These are phyloP conservation scores for Cyberlindnera saturnus DNA, from an alignment of 805 yeast genomes.

Conservation along the genomic window DNA sequence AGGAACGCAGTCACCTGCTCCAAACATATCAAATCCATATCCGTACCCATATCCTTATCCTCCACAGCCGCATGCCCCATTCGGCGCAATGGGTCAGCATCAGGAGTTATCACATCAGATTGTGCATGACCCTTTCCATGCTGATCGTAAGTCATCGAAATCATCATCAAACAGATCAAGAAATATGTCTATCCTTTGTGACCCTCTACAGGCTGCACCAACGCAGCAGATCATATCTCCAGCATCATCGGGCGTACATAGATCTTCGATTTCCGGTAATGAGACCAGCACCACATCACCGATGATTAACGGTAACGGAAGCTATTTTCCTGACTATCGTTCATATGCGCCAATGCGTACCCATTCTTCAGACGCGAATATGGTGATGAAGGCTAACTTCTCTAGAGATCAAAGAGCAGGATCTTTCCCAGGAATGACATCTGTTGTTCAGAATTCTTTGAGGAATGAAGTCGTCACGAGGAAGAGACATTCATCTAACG, in stretches of 20 bases:
- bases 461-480: slow-evolving; percentile 12
- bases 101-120: slow-evolving; percentile 9
- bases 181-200: slow-evolving; percentile 22
- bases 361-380: slow-evolving; percentile 12
- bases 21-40: slow-evolving; percentile 11
- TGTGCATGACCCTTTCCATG: slow-evolving; percentile 20
- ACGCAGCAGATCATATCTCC: slow-evolving; percentile 11
- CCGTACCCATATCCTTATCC: slow-evolving; percentile 23
- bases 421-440: slow-evolving; percentile 18
- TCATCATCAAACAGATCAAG: slow-evolving; percentile 19
- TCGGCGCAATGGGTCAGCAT: slow-evolving; percentile 3
- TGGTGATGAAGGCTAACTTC: slow-evolving; percentile 6
- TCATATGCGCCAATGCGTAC: slow-evolving; percentile 4
- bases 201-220: slow-evolving; percentile 21
- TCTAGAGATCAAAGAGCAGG: slow-evolving; percentile 18
- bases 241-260: slow-evolving; percentile 5
- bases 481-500: slow-evolving; percentile 21
- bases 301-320: not conserved
- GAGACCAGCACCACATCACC: not conserved
- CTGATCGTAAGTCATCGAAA: slow-evolving; percentile 18
- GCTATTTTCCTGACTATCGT: slow-evolving; percentile 19
- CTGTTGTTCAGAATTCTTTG: slow-evolving; percentile 11
- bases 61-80: slow-evolving; percentile 7
- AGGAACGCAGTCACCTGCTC: slow-evolving; percentile 9
- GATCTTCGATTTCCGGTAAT: slow-evolving; percentile 17